Base-by-base conservation (phyloP, 495 filamentous ascomycete species). In the Bathelium albidoporum region DNA sequence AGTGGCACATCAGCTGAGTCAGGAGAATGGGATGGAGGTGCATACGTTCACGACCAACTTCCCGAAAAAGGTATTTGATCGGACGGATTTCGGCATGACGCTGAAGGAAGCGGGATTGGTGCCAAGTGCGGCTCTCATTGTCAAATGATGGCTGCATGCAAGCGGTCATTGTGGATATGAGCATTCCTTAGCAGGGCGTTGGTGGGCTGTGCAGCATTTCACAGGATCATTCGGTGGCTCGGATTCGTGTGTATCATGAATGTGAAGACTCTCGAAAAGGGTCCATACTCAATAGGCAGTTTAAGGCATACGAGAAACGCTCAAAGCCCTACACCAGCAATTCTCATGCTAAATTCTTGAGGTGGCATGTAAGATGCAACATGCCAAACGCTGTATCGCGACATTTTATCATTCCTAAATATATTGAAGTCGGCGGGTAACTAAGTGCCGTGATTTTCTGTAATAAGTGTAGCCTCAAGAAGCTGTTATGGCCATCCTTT, bases 41-140 rank as follows among this genome's bases (percentile, higher is more conserved):
- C 79, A 77, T 39, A 90, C 83, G 64, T 96, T 99, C 72, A 83
- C 85, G 5, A 87, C 86, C 72, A 96, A 84, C 29, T 97, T 92
- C 71, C 94, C 94, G 5, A 85, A 81, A 71, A 97, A 97, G 77
- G 80, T 86, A 0, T 99, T 87, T 65, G 82, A 88, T 43, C 74
- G 78, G 28, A 78, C 89, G 4, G 95, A 94, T 73, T 96, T 96
- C 71, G 88, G 89, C 10, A 86, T 90, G 79, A 91, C 91, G 18
- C 73, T 99, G 64, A 94, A 94, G 76, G 95, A 99, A 73, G 88
- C 95, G 28, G 91, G 90, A 14, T 76, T 97, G 64, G 86, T 90
- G 14, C 94, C 94, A 11, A 95, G 89, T 67, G 92, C 91, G 61
- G 91, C 87, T 62, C 78, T 99, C 62, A 83, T 96, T 65, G 83